phyloP scores from a whole-genome alignment of 129 eudicot species.

The Sambucus nigra region DNA sequence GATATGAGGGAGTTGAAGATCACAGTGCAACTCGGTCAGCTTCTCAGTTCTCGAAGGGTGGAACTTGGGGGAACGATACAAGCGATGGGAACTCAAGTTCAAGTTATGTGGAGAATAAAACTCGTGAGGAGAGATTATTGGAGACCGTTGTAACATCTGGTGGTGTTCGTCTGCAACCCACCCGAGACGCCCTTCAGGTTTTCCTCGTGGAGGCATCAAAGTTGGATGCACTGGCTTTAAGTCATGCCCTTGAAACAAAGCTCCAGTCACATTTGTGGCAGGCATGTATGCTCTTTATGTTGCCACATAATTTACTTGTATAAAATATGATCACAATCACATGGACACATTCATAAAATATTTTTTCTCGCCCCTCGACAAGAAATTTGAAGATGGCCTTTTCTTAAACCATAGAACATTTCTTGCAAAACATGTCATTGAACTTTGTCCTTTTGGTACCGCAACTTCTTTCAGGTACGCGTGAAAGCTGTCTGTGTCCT shows the following conservation, averaged over 20 bases:
- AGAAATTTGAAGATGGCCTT: background rate
- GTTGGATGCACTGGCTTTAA: conserved; percentile 57
- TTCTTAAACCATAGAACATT: background rate
- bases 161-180: conserved; percentile 88
- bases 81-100: conserved; percentile 38
- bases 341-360: background rate
- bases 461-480: conserved; percentile 55
- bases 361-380: background rate
- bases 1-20: conserved; percentile 26
- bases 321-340: background rate
- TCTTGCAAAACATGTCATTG: background rate
- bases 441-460: background rate
- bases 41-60: conserved; percentile 36
- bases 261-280: conserved; percentile 87
- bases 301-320: background rate
- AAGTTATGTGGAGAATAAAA: conserved; percentile 37
- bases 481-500: conserved; percentile 92
- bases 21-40: conserved; percentile 27
- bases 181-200: conserved; percentile 79
- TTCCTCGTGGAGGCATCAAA: conserved; percentile 69
- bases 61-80: conserved; percentile 52
- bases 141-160: conserved; percentile 85
- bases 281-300: conserved; percentile 28
- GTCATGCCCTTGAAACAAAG: conserved; percentile 69
- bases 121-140: conserved; percentile 74